These are phyloP conservation scores for Epithele typhae DNA, from an alignment of 768 basidiomycete genomes.

Conservation along the genomic window DNA sequence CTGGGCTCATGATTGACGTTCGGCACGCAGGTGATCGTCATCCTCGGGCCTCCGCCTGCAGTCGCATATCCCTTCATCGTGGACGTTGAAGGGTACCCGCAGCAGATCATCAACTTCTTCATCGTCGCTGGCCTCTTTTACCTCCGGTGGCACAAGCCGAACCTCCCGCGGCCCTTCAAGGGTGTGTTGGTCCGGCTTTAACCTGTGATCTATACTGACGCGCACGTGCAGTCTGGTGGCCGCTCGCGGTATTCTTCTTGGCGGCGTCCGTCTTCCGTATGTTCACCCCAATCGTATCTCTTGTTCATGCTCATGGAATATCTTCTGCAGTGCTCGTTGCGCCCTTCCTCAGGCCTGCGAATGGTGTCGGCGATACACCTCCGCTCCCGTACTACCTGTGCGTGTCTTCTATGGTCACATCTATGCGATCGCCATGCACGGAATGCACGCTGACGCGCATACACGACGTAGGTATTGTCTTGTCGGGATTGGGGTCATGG, in stretches of 20 bases:
- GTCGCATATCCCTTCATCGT: constrained; percentile 61
- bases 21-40: constrained; percentile 50
- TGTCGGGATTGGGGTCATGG: constrained; percentile 47
- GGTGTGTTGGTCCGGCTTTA: constrained; percentile 32
- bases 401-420: too few relatives aligned
- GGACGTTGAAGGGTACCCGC: constrained; percentile 50
- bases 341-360: constrained; percentile 51
- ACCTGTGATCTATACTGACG: too few relatives aligned
- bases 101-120: constrained; percentile 53
- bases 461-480: constrained; percentile 51
- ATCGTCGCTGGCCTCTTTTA: constrained; percentile 53
- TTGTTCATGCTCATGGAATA: neutral
- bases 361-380: constrained; percentile 54
- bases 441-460: too few relatives aligned
- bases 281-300: neutral
- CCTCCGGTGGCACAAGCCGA: constrained; percentile 47
- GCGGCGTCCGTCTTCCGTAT: constrained; percentile 47
- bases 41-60: constrained; percentile 46
- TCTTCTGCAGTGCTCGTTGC: constrained; percentile 39
- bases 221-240: constrained; percentile 45
- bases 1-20: too few relatives aligned
- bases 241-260: constrained; percentile 51
- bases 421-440: too few relatives aligned
- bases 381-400: constrained; percentile 55
- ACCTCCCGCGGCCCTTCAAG: constrained; percentile 49